Evolutionary conservation across 495 filamentous ascomycete genomes (phyloP).

Genomic region (Neurospora discreta): DNA sequence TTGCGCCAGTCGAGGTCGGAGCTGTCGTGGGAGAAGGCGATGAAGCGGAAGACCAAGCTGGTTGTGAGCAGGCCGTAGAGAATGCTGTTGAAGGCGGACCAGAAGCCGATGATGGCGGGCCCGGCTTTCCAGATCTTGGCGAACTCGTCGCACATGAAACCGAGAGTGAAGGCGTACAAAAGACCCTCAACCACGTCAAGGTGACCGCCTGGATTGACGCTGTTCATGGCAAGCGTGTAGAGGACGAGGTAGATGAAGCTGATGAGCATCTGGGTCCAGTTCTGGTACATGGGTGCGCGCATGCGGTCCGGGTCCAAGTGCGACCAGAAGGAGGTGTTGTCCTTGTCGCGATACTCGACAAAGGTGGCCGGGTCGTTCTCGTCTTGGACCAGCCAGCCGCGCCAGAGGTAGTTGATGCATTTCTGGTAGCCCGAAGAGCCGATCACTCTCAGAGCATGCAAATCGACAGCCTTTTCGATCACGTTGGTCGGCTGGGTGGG

Average conservation of each 20-base stretch:
- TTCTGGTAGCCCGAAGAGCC: conserved; percentile 88
- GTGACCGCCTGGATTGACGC: conserved; percentile 65
- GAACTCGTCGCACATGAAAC: conserved; percentile 83
- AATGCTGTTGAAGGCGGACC: conserved; percentile 84
- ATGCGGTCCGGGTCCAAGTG: conserved; percentile 93
- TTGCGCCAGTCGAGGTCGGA: conserved; percentile 41
- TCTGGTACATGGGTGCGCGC: conserved; percentile 86
- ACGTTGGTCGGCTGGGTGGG: conserved; percentile 71
- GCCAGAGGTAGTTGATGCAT: conserved; percentile 86
- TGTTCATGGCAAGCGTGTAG: conserved; percentile 87
- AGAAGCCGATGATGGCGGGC: conserved; percentile 78
- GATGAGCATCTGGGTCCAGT: conserved; percentile 72
- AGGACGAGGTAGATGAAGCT: conserved; percentile 72
- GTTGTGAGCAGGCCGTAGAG: conserved; percentile 68
- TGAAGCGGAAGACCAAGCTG: conserved; percentile 65
- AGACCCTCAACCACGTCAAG: conserved; percentile 76
- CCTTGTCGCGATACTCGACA: conserved; percentile 67
- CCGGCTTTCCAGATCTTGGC: conserved; percentile 90
- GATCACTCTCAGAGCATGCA: conserved; percentile 80
- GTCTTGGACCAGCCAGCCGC: conserved; percentile 91
- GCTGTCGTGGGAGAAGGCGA: conserved; percentile 54
- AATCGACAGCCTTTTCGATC: conserved; percentile 81
- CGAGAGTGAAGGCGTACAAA: conserved; percentile 82
- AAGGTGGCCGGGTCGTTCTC: conserved; percentile 79
- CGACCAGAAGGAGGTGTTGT: conserved; percentile 57